Evolutionary conservation across 2,329 filamentous ascomycete genomes (phyloP).

Genomic region (Colletotrichum liriopes): DNA sequence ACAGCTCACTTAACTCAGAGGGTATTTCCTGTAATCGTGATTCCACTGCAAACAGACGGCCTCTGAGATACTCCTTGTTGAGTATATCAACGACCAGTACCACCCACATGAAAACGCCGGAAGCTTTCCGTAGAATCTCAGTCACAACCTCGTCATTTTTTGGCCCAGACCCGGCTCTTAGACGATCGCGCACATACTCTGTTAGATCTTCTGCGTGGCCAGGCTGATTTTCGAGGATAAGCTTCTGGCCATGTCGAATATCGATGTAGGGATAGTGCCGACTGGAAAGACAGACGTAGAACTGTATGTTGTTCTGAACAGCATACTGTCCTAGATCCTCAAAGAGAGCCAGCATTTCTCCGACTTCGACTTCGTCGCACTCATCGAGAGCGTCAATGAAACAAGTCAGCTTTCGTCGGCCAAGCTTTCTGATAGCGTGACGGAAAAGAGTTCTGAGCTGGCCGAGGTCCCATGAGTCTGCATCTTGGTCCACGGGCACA

Average conservation of each 20-base stretch:
- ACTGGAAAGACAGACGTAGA: not conserved
- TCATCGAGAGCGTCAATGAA: constrained; percentile 65
- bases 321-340: constrained; percentile 45
- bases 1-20: not conserved
- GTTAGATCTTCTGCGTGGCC: not conserved
- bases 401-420: constrained; percentile 35
- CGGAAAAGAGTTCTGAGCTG: not conserved
- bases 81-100: not conserved
- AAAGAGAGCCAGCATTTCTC: constrained; percentile 61
- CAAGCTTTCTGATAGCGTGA: constrained; percentile 18
- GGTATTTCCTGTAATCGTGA: not conserved
- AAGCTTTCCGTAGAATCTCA: not conserved
- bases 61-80: not conserved
- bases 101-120: not conserved
- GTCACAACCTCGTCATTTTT: not conserved
- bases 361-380: constrained; percentile 59
- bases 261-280: not conserved
- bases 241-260: not conserved
- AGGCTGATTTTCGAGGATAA: not conserved
- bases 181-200: not conserved
- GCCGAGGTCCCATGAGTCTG: too few relatives aligned
- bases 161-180: not conserved
- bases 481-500: too few relatives aligned
- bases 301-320: not conserved
- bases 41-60: not conserved